Evolutionary conservation across 2,329 filamentous ascomycete species (phyloP), one percentile per base, ranked within the genome.

Genomic region (Periconia digitata): DNA sequence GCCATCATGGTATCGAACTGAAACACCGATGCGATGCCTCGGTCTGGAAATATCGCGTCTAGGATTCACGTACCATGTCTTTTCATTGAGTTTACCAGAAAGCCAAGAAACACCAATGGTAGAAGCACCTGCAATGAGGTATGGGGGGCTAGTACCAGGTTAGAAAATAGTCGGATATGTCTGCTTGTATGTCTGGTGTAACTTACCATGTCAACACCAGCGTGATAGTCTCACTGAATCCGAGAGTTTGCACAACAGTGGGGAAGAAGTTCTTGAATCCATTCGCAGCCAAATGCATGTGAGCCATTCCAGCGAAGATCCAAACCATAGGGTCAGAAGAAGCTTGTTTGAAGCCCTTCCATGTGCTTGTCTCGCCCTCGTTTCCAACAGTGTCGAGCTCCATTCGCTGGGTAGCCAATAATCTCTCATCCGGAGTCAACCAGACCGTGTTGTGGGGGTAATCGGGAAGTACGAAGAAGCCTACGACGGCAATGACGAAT

Each of bases 281-380:
- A 51, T 72, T 56, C 36, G 63, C 64, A 1, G 60, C 56, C 20
- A 64, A 46, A 47, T 63, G 62, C 55, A 64, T 63, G 34, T 66
- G 62, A 40, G 58, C 56, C 66, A 63, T 64, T 58, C 66, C 23
- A 58, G 72, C 53, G 45, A 64, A 62, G 70, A 72, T 58, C 73
- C 71, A 59, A 64, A 73, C 46, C 53, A 79, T 74, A 54, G 75
- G 77, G 50, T 83, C 80, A 17, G 62, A 66, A 49, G 72, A 72
- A 0, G 80, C 79, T 47, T 80, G 74, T 50, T 75, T 74, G 39
- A 82, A 71, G 2, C 80, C 79, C 3, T 72, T 70, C 72, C 68
- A 76, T 3, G 73, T 71, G 5, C 70, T 77, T 5, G 71, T 73
- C 35, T 73, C 73, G 32, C 71, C 70, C 23, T 73, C 63, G 49